phyloP scores from a whole-genome alignment of 2,329 filamentous ascomycete species.

The Colletotrichum eleusines region DNA sequence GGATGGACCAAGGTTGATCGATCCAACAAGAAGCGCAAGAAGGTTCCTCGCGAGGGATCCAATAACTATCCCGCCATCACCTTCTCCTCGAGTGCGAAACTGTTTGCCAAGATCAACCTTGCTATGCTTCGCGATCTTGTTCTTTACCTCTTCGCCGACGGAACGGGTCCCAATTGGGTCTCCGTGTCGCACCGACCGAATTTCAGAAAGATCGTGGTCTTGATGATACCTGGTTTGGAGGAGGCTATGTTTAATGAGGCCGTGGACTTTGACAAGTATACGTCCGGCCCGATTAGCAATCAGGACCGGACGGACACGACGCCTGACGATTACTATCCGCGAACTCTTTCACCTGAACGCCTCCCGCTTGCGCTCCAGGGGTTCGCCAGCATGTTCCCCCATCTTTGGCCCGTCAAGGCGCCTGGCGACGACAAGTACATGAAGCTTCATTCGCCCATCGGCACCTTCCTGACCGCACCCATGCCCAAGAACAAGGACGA shows the following conservation, averaged over 20 bases:
- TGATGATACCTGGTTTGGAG: slow-evolving; percentile 94
- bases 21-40: slow-evolving; percentile 70
- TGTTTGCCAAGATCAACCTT: slow-evolving; percentile 72
- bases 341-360: slow-evolving; percentile 61
- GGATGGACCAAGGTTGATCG: slow-evolving; percentile 69
- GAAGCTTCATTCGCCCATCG: slow-evolving; percentile 87
- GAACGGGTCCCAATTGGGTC: slow-evolving; percentile 73
- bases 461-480: slow-evolving; percentile 84
- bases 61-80: slow-evolving; percentile 70
- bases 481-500: slow-evolving; percentile 72
- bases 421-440: slow-evolving; percentile 86
- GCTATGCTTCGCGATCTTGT: slow-evolving; percentile 73
- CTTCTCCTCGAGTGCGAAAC: slow-evolving; percentile 68
- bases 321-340: slow-evolving; percentile 72
- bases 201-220: slow-evolving; percentile 83
- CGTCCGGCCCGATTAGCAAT: slow-evolving; percentile 42
- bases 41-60: slow-evolving; percentile 66
- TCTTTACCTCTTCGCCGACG: slow-evolving; percentile 76
- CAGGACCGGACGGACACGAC: slow-evolving; percentile 54
- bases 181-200: slow-evolving; percentile 71
- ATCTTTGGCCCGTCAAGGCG: slow-evolving; percentile 90
- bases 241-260: slow-evolving; percentile 84
- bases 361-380: slow-evolving; percentile 70
- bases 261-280: slow-evolving; percentile 63
- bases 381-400: slow-evolving; percentile 84